phyloP scores from a whole-genome alignment of 805 yeast genomes.

The Monosporozyma solicola region DNA sequence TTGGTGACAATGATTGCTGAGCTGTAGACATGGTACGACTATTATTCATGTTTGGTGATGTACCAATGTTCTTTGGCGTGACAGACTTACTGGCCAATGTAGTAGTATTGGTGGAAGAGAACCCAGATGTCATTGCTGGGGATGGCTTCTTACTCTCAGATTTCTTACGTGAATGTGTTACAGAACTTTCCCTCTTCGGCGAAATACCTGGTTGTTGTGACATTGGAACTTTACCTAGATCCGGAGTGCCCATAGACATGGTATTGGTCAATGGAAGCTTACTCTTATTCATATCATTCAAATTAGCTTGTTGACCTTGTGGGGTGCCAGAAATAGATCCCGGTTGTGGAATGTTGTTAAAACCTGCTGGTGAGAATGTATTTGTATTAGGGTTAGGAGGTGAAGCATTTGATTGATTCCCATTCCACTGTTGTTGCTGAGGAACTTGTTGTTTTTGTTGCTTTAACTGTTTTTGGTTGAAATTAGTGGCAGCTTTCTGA shows the following conservation, averaged over 20 bases:
- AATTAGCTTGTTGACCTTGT: slow-evolving; percentile 1
- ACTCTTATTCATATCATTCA: slow-evolving; percentile 3
- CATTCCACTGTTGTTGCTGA: slow-evolving; percentile 6
- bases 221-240: neutral
- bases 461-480: slow-evolving; percentile 14
- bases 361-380: neutral
- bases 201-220: slow-evolving; percentile 3
- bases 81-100: slow-evolving; percentile 13
- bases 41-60: slow-evolving; percentile 8
- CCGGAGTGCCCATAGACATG: neutral
- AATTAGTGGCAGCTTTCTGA: slow-evolving; percentile 15
- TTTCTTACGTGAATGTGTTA: slow-evolving; percentile 1
- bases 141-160: slow-evolving; percentile 9
- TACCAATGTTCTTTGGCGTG: slow-evolving; percentile 14
- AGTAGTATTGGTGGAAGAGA: slow-evolving; percentile 3
- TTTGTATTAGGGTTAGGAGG: neutral
- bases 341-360: neutral
- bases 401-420: neutral
- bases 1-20: slow-evolving; percentile 17
- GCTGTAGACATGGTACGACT: slow-evolving; percentile 1
- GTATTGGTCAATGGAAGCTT: neutral
- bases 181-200: slow-evolving; percentile 3
- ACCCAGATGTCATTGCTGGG: slow-evolving; percentile 4
- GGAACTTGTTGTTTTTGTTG: slow-evolving; percentile 20
- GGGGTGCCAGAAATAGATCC: slow-evolving; percentile 1